Evolutionary conservation across 2,329 filamentous ascomycete species (phyloP), one percentile per base, ranked within the genome.

Genomic region (Fusarium decemcellulare): DNA sequence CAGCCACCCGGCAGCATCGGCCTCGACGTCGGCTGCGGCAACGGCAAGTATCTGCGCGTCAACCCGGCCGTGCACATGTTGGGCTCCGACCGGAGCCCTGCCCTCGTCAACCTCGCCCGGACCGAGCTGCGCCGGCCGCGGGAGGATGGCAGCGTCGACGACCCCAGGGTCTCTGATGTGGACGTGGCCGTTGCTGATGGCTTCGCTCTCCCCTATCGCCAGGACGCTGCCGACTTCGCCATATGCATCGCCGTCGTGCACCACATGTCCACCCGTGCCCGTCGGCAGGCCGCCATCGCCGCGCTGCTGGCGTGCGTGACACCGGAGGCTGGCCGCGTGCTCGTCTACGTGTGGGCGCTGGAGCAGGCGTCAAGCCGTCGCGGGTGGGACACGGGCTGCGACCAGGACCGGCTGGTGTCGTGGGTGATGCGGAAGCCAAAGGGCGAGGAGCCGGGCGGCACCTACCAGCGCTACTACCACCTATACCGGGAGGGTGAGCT

Each of bases 171-270:
- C 23, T 67, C 60, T 27, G 88, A 88, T 8, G 91, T 93, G 72
- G 87, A 91, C 65, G 89, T 91, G 16, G 79, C 94, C 34, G 90
- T 97, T 42, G 95, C 95, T 37, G 95, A 98, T 79, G 92, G 90
- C 52, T 86, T 98, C 9, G 85, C 86, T n/a, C 86, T 98, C 18
- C 96, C 96, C 5, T 95, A 97, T 79, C 92, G 89, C 43, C 61
- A 73, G 8, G 74, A 72, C 63, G 78, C 70, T 67, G 83, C 74
- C 77, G 95, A 98, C 80, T 98, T 98, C 78, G 94, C 90, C 61
- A 96, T 98, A 71, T 96, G 92, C 75, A 95, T 99, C 75, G 96
- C 96, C 50, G 96, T 98, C 11, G 85, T 98, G 34, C 96, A 98
- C 82, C 96, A 99, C 82, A 85, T 98, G 55, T 97, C 94, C 14